Conservation (phyloP, 495 filamentous ascomycete genomes). For the Polyplosphaeria fusca region DNA sequence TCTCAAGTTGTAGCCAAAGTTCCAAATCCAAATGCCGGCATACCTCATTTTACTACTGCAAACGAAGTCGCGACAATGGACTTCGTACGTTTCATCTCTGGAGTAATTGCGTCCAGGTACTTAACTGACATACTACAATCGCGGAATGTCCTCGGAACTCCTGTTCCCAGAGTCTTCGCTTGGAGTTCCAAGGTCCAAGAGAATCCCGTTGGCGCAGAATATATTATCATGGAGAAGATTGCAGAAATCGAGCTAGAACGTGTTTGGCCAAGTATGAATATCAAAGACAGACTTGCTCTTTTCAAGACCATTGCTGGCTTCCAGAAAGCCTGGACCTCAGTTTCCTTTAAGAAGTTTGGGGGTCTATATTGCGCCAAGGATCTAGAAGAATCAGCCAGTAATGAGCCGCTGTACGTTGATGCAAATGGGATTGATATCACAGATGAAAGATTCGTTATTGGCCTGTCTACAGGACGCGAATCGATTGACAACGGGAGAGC, state of each 20-base stretch:
- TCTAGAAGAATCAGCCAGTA: too few relatives aligned
- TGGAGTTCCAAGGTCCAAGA: conserved; percentile 14
- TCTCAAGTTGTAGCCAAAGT: conserved; percentile 15
- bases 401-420: too few relatives aligned
- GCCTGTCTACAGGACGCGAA: conserved; percentile 9
- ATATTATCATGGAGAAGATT: conserved; percentile 23
- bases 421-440: too few relatives aligned
- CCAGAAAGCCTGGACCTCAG: conserved; percentile 11
- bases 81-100: not conserved
- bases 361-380: conserved; percentile 25
- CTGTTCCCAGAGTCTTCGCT: conserved; percentile 15
- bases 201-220: conserved; percentile 19
- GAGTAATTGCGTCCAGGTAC: not conserved
- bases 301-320: conserved; percentile 3
- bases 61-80: conserved; percentile 26
- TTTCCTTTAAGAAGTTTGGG: conserved; percentile 11
- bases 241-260: conserved; percentile 12
- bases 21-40: conserved; percentile 20
- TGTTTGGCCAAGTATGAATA: conserved; percentile 18
- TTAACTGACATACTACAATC: conserved; percentile 3
- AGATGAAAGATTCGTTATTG: conserved; percentile 25
- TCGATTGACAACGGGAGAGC: conserved; percentile 18
- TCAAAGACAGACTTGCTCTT: conserved; percentile 9
- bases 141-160: conserved; percentile 18
- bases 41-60: conserved; percentile 22